phyloP scores from a whole-genome alignment of 2,329 filamentous ascomycete genomes.

The Cladosporium oxysporum region DNA sequence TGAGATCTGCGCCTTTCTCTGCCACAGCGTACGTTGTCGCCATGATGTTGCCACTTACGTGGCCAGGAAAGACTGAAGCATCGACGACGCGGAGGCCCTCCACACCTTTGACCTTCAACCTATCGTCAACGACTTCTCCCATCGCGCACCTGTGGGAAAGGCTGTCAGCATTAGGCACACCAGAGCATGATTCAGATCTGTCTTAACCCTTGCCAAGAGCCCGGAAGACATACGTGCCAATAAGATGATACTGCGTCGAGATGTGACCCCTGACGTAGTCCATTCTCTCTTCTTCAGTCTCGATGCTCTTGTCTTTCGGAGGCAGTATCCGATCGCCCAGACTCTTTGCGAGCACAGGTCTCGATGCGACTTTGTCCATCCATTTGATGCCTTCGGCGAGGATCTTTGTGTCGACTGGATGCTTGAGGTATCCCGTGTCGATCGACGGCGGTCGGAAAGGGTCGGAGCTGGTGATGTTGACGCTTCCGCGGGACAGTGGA shows the following conservation, averaged over 20 bases:
- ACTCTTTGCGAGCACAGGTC: constrained; percentile 45
- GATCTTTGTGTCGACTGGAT: constrained; percentile 51
- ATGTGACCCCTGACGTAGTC: constrained; percentile 23
- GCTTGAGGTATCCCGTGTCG: constrained; percentile 35
- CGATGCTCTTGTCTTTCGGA: constrained; percentile 28
- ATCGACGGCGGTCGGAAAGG: constrained; percentile 27
- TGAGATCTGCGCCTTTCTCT: constrained; percentile 37
- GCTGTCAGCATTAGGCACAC: neutral
- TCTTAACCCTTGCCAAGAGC: neutral
- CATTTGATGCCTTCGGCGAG: constrained; percentile 38
- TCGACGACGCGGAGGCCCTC: constrained; percentile 42
- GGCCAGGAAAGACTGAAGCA: constrained; percentile 38
- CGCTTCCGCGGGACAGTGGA: constrained; percentile 32
- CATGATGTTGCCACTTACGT: constrained; percentile 34
- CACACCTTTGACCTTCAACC: constrained; percentile 41
- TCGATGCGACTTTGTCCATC: constrained; percentile 47
- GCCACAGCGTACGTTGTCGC: constrained; percentile 36
- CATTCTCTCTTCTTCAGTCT: constrained; percentile 27
- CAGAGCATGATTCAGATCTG: neutral
- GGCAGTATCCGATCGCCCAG: constrained; percentile 42
- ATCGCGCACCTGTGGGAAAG: constrained; percentile 32
- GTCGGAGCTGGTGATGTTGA: constrained; percentile 29
- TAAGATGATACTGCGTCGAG: constrained; percentile 41
- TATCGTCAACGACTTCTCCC: constrained; percentile 39
- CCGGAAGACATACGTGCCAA: constrained; percentile 34